These are phyloP conservation scores for Neopestalotiopsis sp. DNA, from an alignment of 2,329 filamentous ascomycete species.

Conservation along the genomic window DNA sequence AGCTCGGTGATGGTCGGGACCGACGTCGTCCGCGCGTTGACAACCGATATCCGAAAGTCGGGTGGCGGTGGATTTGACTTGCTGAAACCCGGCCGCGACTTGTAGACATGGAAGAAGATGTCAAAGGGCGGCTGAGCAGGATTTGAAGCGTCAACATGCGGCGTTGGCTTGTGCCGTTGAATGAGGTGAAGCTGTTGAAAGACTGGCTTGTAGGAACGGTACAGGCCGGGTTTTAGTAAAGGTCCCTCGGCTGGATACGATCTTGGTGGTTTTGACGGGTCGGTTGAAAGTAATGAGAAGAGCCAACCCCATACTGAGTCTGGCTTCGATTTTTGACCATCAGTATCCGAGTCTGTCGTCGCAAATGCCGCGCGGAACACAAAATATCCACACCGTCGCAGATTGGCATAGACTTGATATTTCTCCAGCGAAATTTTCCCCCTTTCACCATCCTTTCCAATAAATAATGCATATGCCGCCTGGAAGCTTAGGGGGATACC, in stretches of 20 bases:
- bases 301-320: slow-evolving; percentile 58
- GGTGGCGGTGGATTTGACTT: slow-evolving; percentile 80
- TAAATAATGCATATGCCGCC: slow-evolving; percentile 84
- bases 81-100: slow-evolving; percentile 70
- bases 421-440: slow-evolving; percentile 73
- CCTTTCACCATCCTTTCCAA: slow-evolving; percentile 69
- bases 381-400: slow-evolving; percentile 83
- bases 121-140: slow-evolving; percentile 63
- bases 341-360: slow-evolving; percentile 19
- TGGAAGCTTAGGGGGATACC: slow-evolving; percentile 89
- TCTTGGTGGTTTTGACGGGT: slow-evolving; percentile 18
- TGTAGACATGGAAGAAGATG: slow-evolving; percentile 84
- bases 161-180: slow-evolving; percentile 67
- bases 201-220: slow-evolving; percentile 71
- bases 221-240: slow-evolving; percentile 65
- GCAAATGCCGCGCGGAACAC: slow-evolving; percentile 69
- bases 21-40: slow-evolving; percentile 73
- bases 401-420: slow-evolving; percentile 85
- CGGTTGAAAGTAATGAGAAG: slow-evolving; percentile 48
- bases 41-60: slow-evolving; percentile 84
- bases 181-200: slow-evolving; percentile 79
- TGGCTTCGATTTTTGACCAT: slow-evolving; percentile 20
- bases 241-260: slow-evolving; percentile 53
- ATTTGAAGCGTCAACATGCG: slow-evolving; percentile 30
- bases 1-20: slow-evolving; percentile 79